Base-by-base conservation (phyloP, 169 alveolate genomes). In the Besnoitia besnoiti region DNA sequence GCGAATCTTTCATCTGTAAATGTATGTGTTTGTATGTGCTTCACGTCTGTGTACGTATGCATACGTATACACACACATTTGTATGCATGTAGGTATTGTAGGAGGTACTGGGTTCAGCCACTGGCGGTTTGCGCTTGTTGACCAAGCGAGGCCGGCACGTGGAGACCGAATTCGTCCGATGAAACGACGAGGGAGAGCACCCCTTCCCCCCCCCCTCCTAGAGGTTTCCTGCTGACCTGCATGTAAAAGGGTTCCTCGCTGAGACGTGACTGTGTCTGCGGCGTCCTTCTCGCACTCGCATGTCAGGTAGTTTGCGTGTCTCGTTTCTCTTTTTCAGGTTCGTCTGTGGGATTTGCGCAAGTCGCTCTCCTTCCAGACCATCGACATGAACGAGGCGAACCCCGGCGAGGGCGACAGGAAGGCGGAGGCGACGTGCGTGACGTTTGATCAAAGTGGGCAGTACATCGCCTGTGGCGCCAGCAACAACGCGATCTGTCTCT, bases 301-400 rank as follows among this genome's bases (percentile, higher is more conserved):
- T n/a, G n/a, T n/a, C n/a, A 76, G 30, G 50, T 76, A 24, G 85
- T 76, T 24, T 42, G 50, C 24, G 14, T 42, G n/a, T 76, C 85
- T 42, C 24, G 42, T 50, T 7, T 50, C 39, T 24, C 14, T 40
- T 85, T 7, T 75, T 12, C 73, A 67, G 87, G 93, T 90, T 1
- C 73, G 77, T 24, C 89, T 96, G 27, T 96, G 98, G 98, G 98
- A 96, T 85, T 84, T 96, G 46, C 85, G 98, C 80, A 96, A 96
- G 91, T 90, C 96, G n/a, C 61, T 44, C 16, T 93, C 94, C 30
- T 94, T 96, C 59, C 96, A 94, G 59, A 94, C 96, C 14, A 80
- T 95, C 47, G 40, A 30, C 51, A 39, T 46, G 30, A 42, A 85
- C 42, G 85, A 51, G 30, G 37, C 55, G 30, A 33, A 33, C 12